These are phyloP conservation scores for Trametes cubensis DNA, from an alignment of 768 basidiomycete genomes.

Conservation along the genomic window DNA sequence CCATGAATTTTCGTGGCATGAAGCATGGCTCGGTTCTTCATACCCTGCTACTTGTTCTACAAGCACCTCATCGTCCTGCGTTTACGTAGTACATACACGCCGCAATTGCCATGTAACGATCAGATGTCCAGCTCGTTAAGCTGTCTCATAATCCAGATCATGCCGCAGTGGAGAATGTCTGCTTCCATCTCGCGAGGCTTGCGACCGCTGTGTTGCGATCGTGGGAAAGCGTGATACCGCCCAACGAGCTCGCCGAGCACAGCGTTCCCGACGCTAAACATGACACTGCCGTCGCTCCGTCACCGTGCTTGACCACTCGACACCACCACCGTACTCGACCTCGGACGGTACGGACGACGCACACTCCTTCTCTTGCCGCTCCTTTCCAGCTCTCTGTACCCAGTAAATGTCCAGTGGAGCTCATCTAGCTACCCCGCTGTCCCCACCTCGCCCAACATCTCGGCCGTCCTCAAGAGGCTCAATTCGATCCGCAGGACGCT, in stretches of 20 bases:
- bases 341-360: slow-evolving; percentile 4
- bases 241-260: slow-evolving; percentile 15
- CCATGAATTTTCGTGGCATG: too few species aligned
- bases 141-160: too few species aligned
- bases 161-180: not conserved
- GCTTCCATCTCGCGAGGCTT: not conserved
- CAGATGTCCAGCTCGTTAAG: not conserved
- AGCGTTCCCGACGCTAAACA: slow-evolving; percentile 20
- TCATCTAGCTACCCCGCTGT: slow-evolving; percentile 36
- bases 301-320: slow-evolving; percentile 12
- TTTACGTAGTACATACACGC: too few species aligned
- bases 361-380: slow-evolving; percentile 5
- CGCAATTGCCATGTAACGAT: too few species aligned
- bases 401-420: slow-evolving; percentile 22
- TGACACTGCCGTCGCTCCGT: slow-evolving; percentile 16
- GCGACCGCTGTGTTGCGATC: slow-evolving; percentile 14
- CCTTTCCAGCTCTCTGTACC: slow-evolving; percentile 7
- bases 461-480: slow-evolving; percentile 55
- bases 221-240: slow-evolving; percentile 22
- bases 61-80: too few species aligned
- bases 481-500: slow-evolving; percentile 45
- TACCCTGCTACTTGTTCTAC: too few species aligned
- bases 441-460: slow-evolving; percentile 42
- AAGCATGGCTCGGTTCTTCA: too few species aligned
- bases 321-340: not conserved